Conservation (phyloP, 805 yeast species). For the Ogataea paradorogensis region DNA sequence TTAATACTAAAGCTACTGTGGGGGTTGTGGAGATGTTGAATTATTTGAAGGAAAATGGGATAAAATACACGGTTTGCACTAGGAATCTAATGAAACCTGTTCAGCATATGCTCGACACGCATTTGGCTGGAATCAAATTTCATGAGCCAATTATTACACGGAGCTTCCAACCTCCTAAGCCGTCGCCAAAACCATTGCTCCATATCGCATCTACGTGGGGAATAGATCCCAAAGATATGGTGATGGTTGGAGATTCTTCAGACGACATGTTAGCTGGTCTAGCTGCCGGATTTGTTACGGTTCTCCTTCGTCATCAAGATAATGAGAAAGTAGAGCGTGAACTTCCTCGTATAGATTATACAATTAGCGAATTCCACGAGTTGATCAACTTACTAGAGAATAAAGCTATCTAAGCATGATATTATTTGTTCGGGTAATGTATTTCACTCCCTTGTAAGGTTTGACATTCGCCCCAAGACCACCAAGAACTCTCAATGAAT, state of each 20-base stretch:
- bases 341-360: constrained; percentile 35
- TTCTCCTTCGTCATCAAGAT: constrained; percentile 50
- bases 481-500: constrained; percentile 52
- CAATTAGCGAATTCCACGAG: constrained; percentile 37
- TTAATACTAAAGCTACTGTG: constrained; percentile 47
- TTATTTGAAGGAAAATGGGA: constrained; percentile 22
- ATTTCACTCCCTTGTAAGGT: constrained; percentile 91
- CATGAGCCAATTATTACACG: constrained; percentile 56
- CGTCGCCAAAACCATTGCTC: constrained; percentile 59
- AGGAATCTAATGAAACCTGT: constrained; percentile 58
- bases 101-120: constrained; percentile 43
- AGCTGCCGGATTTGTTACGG: constrained; percentile 59
- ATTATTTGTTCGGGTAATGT: constrained; percentile 63
- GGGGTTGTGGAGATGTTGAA: constrained; percentile 46
- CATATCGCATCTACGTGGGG: constrained; percentile 54
- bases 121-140: constrained; percentile 38
- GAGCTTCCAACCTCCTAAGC: constrained; percentile 66
- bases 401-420: constrained; percentile 39
- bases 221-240: constrained; percentile 41
- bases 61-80: constrained; percentile 60
- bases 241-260: constrained; percentile 73
- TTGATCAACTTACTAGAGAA: constrained; percentile 27
- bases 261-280: constrained; percentile 68
- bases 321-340: constrained; percentile 44
- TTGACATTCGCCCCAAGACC: constrained; percentile 61